A percentile compares a stretch with the other conserved stretches of the same genome.
These are phyloP conservation scores for Zygosaccharomyces gambellarensis DNA, from an alignment of 805 yeast species.

Conservation along the genomic window DNA sequence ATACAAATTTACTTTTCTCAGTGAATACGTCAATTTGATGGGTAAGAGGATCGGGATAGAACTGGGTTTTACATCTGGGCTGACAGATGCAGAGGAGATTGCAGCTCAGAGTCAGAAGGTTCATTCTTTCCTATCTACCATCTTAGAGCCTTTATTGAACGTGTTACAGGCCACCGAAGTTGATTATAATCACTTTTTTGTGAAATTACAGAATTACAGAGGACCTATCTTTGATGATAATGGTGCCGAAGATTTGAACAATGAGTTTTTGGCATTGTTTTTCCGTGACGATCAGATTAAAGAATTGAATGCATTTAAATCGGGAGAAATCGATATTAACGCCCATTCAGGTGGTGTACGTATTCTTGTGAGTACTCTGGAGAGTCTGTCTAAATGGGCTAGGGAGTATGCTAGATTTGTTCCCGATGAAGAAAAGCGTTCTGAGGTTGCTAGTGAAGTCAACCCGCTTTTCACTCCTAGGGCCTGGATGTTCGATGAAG, in stretches of 20 bases:
- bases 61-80: constrained; percentile 25
- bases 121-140: constrained; percentile 22
- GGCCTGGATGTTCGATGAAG: constrained; percentile 83
- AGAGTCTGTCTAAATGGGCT: constrained; percentile 49
- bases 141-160: constrained; percentile 58
- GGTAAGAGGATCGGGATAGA: constrained; percentile 65
- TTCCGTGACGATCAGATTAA: constrained; percentile 17
- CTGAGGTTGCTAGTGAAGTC: constrained; percentile 37
- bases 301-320: constrained; percentile 24
- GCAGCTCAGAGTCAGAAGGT: constrained; percentile 12
- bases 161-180: constrained; percentile 56
- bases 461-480: constrained; percentile 84
- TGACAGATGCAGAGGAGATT: constrained; percentile 3
- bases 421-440: constrained; percentile 35
- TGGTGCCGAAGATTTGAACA: constrained; percentile 20
- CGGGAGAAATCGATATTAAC: constrained; percentile 24
- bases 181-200: constrained; percentile 79
- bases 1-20: constrained; percentile 58
- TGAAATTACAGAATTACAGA: constrained; percentile 49
- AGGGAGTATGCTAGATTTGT: constrained; percentile 43
- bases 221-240: constrained; percentile 35
- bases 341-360: constrained; percentile 36
- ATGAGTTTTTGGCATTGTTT: constrained; percentile 17
- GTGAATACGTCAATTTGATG: constrained; percentile 52
- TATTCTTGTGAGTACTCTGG: constrained; percentile 37